Evolutionary conservation across 176 grass and related monocot species (phyloP), one percentile per base, ranked within the genome.

Genomic region (Juncus inflexus): DNA sequence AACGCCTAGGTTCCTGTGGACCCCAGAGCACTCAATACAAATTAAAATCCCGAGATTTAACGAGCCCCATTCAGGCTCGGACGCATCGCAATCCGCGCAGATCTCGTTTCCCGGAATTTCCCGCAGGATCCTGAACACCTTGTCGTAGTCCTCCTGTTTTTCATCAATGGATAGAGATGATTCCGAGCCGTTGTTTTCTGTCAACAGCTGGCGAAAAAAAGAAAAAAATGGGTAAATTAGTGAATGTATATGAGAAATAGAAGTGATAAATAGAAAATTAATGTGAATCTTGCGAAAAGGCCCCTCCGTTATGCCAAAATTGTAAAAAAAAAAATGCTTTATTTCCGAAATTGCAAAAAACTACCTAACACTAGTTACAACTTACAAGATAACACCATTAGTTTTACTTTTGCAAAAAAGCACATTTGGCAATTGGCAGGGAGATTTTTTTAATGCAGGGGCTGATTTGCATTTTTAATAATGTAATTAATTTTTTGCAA

Each of bases 1-100:
- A 54, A 97, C 92, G 54, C 87, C 92, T 65, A 97, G 92, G 81
- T 97, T 97, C 61, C 87, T 82, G 67, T 97, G 92, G 79, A 86
- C 92, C 58, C 92, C 92, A 65, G 92, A 97, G 70, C 92, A 97
- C 67, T 91, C 77, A 3, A 97, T 91, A 75, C 92, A 97, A 50
- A 97, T 76, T 55, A 97, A 81, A 71, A 97, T 91, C 72, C 92
- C 84, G 37, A 97, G 79, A 75, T 97, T 97, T 42, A 97, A 79
- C 63, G 87, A 97, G 67, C 87, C 92, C 92, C 92, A 97, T 74
- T 91, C 87, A 60, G 92, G 87, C 45, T 97, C 92, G 3, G 81
- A 77, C 66, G 85, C 58, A 80, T 75, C 77, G 63, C 92, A 97
- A 67, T 97, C 92, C 39, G 92, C 87, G 83, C 92, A 97, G 56